phyloP scores from a whole-genome alignment of 2,329 filamentous ascomycete genomes.

The Stagonosporopsis tanaceti region DNA sequence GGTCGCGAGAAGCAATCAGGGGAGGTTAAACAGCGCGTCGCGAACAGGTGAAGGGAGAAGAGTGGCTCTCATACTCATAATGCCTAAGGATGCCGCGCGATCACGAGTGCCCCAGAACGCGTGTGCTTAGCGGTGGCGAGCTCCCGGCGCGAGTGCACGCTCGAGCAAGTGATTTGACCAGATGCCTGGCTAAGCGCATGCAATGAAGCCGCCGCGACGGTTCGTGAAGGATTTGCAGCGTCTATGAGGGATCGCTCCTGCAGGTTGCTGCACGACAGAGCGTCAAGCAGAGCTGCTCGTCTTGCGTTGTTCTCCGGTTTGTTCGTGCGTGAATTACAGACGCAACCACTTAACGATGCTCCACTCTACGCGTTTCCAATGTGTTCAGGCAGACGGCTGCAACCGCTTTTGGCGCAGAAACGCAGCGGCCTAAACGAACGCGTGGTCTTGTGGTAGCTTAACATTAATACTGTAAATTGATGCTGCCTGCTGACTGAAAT shows the following conservation, averaged over 20 bases:
- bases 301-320: not conserved
- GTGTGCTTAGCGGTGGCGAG: conserved; percentile 27
- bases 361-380: conserved; percentile 15
- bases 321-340: conserved; percentile 7
- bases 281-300: conserved; percentile 6
- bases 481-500: conserved; percentile 2
- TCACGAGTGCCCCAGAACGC: conserved; percentile 30
- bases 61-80: conserved; percentile 18
- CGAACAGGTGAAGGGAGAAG: conserved; percentile 20
- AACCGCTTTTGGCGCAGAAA: not conserved
- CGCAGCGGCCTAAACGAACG: conserved; percentile 5
- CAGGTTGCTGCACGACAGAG: conserved; percentile 21
- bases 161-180: conserved; percentile 22
- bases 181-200: conserved; percentile 22
- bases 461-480: not conserved
- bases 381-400: conserved; percentile 1
- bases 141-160: conserved; percentile 20
- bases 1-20: conserved; percentile 18
- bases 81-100: conserved; percentile 31
- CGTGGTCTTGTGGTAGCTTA: not conserved
- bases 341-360: conserved; percentile 12
- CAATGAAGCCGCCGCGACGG: conserved; percentile 29
- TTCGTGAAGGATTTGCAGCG: conserved; percentile 23
- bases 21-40: conserved; percentile 27
- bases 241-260: conserved; percentile 10